Base-by-base conservation (phyloP, 2,329 filamentous ascomycete genomes). In the Trichoderma koningiopsis region DNA sequence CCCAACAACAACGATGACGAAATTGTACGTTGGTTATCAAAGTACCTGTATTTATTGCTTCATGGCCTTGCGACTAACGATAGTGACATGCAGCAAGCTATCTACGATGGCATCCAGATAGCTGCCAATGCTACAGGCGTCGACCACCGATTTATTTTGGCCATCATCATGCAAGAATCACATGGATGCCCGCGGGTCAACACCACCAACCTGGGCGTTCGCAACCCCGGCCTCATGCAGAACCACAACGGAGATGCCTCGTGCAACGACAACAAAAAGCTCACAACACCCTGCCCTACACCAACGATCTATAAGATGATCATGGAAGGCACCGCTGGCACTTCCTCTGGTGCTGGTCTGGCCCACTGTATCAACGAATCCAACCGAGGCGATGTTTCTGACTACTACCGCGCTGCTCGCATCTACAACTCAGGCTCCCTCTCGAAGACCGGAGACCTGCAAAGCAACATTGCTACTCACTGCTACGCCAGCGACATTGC, bases 161-260 rank as follows among this genome's bases (percentile, higher is more conserved):
- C 81, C 22, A 75, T 83, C 61, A 71, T 83, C 40, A 78, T 84
- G 76, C 82, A 84, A 72, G 82, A 84, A 72, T 81, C 79, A 69
- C 79, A 79, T 68, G 82, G 82, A 59, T 83, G 82, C 73, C 81
- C 83, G 33, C 81, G 82, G 33, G 81, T 78, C 27, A 74, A 72
- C 2, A 81, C 80, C 22, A 82, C 81, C 58, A 74, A 79, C 76
- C 77, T 81, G 71, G 79, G 79, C 16, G 80, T 82, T 33, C 70
- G 70, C 70, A 84, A 84, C 75, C 82, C 82, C 0, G 82, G 82
- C 59, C 76, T 82, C 29, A 80, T 81, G 78, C 80, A 82, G 70
- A 73, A 73, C 47, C 79, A 81, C 71, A 75, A 80, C 65, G 80
- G 80, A 58, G 65, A 69, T 33, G 79, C 75, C 16, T 76, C 77